Percentiles rank a stretch among this genome's conserved stretches.
Conservation (phyloP, 805 yeast species). For the Schwanniomyces polymorphus region DNA sequence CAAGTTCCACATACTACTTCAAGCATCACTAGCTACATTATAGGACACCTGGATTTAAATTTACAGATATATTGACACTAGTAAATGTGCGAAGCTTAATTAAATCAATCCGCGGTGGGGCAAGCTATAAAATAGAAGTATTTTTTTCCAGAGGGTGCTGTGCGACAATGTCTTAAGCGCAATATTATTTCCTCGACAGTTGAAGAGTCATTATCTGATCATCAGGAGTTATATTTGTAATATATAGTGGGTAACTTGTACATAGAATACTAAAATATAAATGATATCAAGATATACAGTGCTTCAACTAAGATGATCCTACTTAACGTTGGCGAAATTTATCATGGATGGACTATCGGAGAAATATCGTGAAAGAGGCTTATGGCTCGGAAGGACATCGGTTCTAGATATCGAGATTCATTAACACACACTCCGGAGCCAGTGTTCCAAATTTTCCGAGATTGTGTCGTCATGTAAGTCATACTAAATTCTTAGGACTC, state of each 20-base stretch:
- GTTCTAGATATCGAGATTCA: background rate
- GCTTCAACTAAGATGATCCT: too few species aligned
- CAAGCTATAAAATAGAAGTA: background rate
- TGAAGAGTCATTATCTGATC: background rate
- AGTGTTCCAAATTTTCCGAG: background rate
- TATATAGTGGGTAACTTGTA: too few species aligned
- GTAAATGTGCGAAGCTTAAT: background rate
- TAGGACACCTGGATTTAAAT: background rate
- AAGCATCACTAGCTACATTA: background rate
- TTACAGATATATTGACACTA: background rate
- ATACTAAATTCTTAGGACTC: too few species aligned
- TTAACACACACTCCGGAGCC: background rate
- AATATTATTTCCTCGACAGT: background rate
- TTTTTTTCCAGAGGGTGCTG: background rate
- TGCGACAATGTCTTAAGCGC: background rate
- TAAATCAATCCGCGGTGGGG: background rate
- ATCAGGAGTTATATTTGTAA: too few species aligned
- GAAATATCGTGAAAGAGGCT: background rate
- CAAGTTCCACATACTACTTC: background rate
- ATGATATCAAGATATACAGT: too few species aligned
- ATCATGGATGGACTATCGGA: too few species aligned
- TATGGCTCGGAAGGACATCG: background rate
- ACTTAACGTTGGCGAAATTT: too few species aligned
- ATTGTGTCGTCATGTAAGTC: background rate
- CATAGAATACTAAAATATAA: too few species aligned